A percentile compares a stretch with the other conserved stretches of the same genome.
Conservation (phyloP, 225 moss, liverwort and hornwort genomes). For the Rhytidiadelphus loreus region DNA sequence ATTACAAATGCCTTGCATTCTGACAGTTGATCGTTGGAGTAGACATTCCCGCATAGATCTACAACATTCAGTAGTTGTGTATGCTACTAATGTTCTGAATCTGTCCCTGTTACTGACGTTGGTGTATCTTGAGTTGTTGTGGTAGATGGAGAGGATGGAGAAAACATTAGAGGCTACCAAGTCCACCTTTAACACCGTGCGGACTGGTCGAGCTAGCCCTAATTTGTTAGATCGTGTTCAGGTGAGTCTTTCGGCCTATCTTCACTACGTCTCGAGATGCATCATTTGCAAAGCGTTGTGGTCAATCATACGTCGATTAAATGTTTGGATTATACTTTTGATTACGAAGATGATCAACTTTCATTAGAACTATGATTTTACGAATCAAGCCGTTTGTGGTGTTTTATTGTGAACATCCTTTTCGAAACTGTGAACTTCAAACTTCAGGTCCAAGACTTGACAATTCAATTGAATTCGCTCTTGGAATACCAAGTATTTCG, state of each 20-base stretch:
- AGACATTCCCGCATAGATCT: not conserved
- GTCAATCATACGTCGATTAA: not conserved
- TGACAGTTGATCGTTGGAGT: not conserved
- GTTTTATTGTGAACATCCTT: not conserved
- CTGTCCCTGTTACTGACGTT: not conserved
- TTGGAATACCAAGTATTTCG: not conserved
- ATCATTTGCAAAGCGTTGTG: not conserved
- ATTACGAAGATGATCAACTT: not conserved
- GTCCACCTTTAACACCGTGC: slow-evolving; percentile 69
- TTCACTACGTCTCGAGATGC: not conserved
- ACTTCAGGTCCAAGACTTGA: not conserved
- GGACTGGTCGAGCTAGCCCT: slow-evolving; percentile 91
- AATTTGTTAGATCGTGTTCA: slow-evolving; percentile 84
- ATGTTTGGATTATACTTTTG: not conserved
- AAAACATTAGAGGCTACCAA: slow-evolving; percentile 77
- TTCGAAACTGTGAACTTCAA: not conserved
- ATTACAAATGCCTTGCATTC: not conserved
- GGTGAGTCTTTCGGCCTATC: slow-evolving; percentile 19
- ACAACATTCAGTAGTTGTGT: not conserved
- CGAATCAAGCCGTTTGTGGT: not conserved
- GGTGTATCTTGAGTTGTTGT: not conserved
- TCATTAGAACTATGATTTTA: not conserved
- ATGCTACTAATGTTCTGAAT: not conserved
- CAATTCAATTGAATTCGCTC: not conserved
- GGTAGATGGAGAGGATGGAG: slow-evolving; percentile 97